Conservation (phyloP, 169 alveolate species). For the Eimeria falciformis region DNA sequence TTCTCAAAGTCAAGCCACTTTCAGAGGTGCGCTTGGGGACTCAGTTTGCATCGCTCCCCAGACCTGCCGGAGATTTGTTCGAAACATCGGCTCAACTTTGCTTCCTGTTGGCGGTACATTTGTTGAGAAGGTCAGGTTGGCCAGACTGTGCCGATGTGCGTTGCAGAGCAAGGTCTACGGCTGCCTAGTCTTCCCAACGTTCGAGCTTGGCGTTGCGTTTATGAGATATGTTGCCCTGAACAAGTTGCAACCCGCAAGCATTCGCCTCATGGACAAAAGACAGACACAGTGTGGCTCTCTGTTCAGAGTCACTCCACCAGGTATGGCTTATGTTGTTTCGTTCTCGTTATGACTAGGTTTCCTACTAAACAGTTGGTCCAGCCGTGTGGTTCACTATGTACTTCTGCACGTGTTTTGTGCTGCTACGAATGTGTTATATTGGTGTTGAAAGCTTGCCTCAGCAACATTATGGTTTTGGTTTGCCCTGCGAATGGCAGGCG, state of each 20-base stretch:
- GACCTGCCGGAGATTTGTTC: too few species aligned
- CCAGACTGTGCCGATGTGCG: background rate
- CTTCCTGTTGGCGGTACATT: too few species aligned
- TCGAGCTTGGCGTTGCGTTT: conserved; percentile 87
- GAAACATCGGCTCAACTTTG: too few species aligned
- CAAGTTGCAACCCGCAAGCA: conserved; percentile 87
- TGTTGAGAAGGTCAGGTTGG: too few species aligned
- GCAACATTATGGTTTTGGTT: background rate
- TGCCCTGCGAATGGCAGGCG: conserved; percentile 41
- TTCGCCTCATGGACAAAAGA: conserved; percentile 72
- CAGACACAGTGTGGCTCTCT: conserved; percentile 65
- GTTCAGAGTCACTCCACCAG: conserved; percentile 28
- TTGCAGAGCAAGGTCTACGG: conserved; percentile 81
- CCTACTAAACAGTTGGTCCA: conserved; percentile 1
- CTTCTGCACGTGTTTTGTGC: background rate
- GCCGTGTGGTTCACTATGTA: background rate
- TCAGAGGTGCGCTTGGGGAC: conserved; percentile 80
- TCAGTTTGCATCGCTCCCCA: too few species aligned
- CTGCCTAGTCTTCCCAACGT: conserved; percentile 88
- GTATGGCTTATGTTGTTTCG: conserved; percentile 22
- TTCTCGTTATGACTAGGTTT: background rate
- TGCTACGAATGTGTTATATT: background rate
- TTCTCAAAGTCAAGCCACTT: conserved; percentile 82
- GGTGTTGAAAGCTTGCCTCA: background rate
- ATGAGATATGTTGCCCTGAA: conserved; percentile 85